These are phyloP conservation scores for Sporothrix pallida DNA, from an alignment of 2,329 filamentous ascomycete species.

Conservation along the genomic window DNA sequence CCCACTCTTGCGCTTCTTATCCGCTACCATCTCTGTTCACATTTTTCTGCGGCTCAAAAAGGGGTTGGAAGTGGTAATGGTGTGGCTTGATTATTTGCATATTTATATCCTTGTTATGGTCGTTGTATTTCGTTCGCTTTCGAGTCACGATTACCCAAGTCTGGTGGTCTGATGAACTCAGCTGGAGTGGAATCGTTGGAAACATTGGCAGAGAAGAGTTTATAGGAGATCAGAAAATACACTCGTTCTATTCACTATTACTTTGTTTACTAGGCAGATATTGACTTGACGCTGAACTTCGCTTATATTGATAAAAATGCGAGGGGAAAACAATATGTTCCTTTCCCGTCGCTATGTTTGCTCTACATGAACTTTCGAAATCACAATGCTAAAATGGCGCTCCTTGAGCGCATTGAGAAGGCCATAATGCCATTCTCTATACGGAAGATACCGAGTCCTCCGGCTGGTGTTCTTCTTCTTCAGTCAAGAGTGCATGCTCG, in stretches of 20 bases:
- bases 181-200: too few relatives aligned
- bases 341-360: too few relatives aligned
- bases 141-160: neutral
- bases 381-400: too few relatives aligned
- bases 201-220: too few relatives aligned
- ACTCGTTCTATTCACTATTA: neutral
- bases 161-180: too few relatives aligned
- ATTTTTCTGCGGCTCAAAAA: neutral
- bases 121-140: neutral
- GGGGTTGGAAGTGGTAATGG: neutral
- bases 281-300: too few relatives aligned
- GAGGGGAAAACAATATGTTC: too few relatives aligned
- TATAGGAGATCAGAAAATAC: too few relatives aligned
- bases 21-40: neutral
- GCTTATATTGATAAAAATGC: too few relatives aligned
- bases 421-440: neutral
- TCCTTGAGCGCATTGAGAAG: too few relatives aligned
- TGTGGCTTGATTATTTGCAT: neutral
- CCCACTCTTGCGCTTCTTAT: neutral
- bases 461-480: neutral
- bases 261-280: too few relatives aligned
- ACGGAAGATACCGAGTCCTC: neutral
- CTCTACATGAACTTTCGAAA: too few relatives aligned
- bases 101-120: neutral
- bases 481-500: neutral